These are phyloP conservation scores for Diaporthe sp. DNA, from an alignment of 2,329 filamentous ascomycete genomes.

Conservation along the genomic window DNA sequence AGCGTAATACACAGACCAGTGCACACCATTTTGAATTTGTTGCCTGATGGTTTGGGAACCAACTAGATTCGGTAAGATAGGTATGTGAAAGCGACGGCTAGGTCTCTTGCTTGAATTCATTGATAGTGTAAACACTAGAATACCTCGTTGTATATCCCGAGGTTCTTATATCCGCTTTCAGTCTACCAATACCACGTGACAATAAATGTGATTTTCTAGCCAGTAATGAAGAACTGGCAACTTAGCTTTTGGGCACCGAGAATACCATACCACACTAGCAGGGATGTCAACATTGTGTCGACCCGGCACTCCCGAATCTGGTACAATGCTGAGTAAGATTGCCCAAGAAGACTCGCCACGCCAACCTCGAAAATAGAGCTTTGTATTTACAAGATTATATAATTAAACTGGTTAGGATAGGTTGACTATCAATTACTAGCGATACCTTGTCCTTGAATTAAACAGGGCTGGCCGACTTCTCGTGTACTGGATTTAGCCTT, in stretches of 20 bases:
- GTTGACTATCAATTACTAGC: too few species aligned
- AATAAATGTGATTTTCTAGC: too few species aligned
- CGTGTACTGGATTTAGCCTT: too few species aligned
- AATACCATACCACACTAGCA: neutral
- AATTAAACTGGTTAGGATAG: too few species aligned
- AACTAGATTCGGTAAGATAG: neutral
- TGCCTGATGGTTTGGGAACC: neutral
- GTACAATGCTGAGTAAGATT: neutral
- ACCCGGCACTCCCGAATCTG: neutral
- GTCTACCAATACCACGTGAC: too few species aligned
- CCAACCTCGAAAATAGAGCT: neutral
- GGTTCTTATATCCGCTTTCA: too few species aligned
- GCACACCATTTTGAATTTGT: neutral
- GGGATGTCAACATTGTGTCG: neutral
- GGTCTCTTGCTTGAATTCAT: neutral
- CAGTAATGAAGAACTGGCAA: too few species aligned
- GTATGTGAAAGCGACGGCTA: neutral
- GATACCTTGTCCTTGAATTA: too few species aligned
- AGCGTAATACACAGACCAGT: neutral
- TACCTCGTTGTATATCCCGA: too few species aligned
- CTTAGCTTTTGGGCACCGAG: too few species aligned
- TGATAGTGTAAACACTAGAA: neutral
- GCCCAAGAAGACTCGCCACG: too few species aligned
- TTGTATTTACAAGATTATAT: neutral
- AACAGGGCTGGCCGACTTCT: too few species aligned